A percentile compares a stretch with the other conserved stretches of the same genome.
Evolutionary conservation across 2,329 filamentous ascomycete genomes (phyloP).

Genomic region (Periconia macrospinosa): DNA sequence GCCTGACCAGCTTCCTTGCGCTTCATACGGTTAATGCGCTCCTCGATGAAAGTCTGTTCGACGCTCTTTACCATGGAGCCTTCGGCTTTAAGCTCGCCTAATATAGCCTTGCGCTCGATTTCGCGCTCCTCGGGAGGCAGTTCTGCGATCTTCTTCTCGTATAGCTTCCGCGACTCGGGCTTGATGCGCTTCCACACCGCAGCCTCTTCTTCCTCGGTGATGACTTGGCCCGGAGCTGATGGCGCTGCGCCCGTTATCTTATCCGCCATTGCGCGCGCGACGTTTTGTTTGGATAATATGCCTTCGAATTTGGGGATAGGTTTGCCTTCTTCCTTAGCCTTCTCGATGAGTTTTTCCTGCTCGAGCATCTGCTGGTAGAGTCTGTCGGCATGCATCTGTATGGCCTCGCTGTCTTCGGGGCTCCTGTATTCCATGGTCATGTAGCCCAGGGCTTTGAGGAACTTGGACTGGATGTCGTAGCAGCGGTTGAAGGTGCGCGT

Average conservation of each 20-base stretch:
- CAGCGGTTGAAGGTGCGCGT: constrained; percentile 80
- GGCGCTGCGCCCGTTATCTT: constrained; percentile 3
- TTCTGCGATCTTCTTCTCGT: constrained; percentile 36
- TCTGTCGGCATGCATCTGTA: constrained; percentile 94
- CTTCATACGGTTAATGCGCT: constrained; percentile 39
- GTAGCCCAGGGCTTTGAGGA: constrained; percentile 89
- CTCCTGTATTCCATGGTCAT: constrained; percentile 66
- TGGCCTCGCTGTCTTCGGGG: constrained; percentile 73
- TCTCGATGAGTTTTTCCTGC: constrained; percentile 75
- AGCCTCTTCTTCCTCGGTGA: constrained; percentile 14
- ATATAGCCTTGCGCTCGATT: constrained; percentile 35
- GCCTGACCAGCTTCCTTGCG: constrained; percentile 38
- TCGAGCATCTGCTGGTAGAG: constrained; percentile 85
- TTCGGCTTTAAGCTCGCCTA: constrained; percentile 38
- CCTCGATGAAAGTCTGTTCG: constrained; percentile 36
- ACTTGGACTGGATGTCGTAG: constrained; percentile 87
- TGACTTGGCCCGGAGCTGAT: constrained; percentile 2
- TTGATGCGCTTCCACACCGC: constrained; percentile 37
- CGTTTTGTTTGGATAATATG: constrained; percentile 49
- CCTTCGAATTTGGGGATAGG: constrained; percentile 62
- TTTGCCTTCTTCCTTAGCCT: constrained; percentile 62
- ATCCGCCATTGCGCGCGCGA: constrained; percentile 27
- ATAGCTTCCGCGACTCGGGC: constrained; percentile 29
- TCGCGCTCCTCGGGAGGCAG: constrained; percentile 35
- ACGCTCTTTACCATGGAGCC: constrained; percentile 34